These are phyloP conservation scores for Wickerhamomyces pijperi DNA, from an alignment of 805 yeast species.

Conservation along the genomic window DNA sequence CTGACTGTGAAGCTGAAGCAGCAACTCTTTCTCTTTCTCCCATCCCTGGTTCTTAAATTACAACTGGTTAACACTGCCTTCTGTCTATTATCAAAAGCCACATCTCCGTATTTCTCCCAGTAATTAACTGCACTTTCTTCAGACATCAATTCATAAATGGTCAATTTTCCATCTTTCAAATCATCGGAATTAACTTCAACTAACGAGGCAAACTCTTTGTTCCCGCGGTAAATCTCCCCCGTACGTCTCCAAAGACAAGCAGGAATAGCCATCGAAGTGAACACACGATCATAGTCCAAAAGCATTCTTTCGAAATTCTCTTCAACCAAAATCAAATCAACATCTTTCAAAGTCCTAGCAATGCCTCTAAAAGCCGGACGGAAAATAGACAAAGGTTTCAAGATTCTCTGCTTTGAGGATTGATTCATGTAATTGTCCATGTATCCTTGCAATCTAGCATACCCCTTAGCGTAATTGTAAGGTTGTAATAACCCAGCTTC, in stretches of 20 bases:
- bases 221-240: constrained; percentile 91
- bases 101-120: constrained; percentile 96
- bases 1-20: constrained; percentile 91
- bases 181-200: constrained; percentile 88
- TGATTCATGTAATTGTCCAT: constrained; percentile 90
- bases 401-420: constrained; percentile 71
- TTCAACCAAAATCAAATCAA: constrained; percentile 84
- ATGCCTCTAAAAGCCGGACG: constrained; percentile 91
- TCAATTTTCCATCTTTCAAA: constrained; percentile 80
- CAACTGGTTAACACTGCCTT: constrained; percentile 92
- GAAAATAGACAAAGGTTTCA: constrained; percentile 75
- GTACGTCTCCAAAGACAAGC: constrained; percentile 97
- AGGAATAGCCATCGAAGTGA: constrained; percentile 95
- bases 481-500: constrained; percentile 92
- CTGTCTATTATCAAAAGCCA: constrained; percentile 92
- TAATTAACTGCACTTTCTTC: constrained; percentile 94
- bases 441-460: constrained; percentile 77
- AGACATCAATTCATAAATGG: constrained; percentile 88
- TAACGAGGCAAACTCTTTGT: constrained; percentile 88
- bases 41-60: constrained; percentile 73
- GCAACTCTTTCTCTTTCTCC: constrained; percentile 69
- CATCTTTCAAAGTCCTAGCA: constrained; percentile 81
- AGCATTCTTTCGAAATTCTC: constrained; percentile 92
- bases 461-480: constrained; percentile 88
- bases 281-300: constrained; percentile 86